Base-by-base conservation (phyloP, 2,329 filamentous ascomycete species). In the Ophiosphaerella herpotricha region DNA sequence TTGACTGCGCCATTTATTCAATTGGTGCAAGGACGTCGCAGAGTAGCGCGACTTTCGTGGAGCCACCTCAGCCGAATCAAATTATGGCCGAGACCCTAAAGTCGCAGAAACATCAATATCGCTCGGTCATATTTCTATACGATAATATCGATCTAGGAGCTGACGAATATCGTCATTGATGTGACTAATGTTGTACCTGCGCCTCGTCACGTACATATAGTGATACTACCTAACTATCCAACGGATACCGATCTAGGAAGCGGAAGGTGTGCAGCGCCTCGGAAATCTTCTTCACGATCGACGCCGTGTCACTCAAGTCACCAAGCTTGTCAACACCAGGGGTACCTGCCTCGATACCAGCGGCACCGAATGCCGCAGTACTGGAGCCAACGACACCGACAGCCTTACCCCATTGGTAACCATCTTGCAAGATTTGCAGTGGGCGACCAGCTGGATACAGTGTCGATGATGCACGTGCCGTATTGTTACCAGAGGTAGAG, bases 361-460 rank as follows among this genome's bases (percentile, higher is more conserved):
- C 77, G 11, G 68, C 70, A 1, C 66, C 55, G 5, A 82, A 69
- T 4, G 77, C 75, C 4, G 49, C 45, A n/a, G 58, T 72, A 0
- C 71, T 72, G 11, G 63, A 69, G 1, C 85, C 86, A 1, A 89
- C 57, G 24, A 81, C 82, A 12, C 77, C 86, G 21, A 90, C 75
- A 0, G 88, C 85, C 77, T 91, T 91, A 4, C 86, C 87, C 77
- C 85, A 90, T 21, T 82, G 76, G 73, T 84, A 90, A 0, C 79
- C 82, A 62, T 86, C 82, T 13, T 77, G 66, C 14, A 89, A 68
- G 43, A 90, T 86, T 74, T 88, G 80, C 2, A 79, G 70, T 0
- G 87, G 88, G 0, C 86, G 78, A 1, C 83, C 83, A 2, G 80
- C 75, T 1, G 87, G 87, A 70, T 82, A 90, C 6, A 90, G 75